These are phyloP conservation scores for Ogataea nitratoaversa DNA, from an alignment of 805 yeast genomes.

Conservation along the genomic window DNA sequence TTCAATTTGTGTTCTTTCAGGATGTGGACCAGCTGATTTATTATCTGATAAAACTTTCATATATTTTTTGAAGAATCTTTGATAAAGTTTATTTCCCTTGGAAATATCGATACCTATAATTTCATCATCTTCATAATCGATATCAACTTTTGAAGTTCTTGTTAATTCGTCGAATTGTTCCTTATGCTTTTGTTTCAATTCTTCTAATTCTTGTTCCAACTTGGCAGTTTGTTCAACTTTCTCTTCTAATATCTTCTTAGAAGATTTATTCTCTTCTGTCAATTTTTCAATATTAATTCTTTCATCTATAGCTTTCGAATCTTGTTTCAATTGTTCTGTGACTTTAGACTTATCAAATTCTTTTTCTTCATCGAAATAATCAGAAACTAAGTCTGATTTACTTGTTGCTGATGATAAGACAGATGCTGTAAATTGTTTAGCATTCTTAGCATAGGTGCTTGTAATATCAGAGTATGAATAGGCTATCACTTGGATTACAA, in stretches of 20 bases:
- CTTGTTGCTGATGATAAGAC: not conserved
- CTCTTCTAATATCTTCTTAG: not conserved
- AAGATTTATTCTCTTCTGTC: not conserved
- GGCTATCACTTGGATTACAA: not conserved
- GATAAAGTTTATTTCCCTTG: slow-evolving; percentile 4
- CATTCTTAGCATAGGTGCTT: not conserved
- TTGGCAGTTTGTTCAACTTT: not conserved
- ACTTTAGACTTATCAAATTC: not conserved
- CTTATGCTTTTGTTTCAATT: not conserved
- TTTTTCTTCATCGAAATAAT: not conserved
- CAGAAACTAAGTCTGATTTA: not conserved
- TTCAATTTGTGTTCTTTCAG: slow-evolving; percentile 13
- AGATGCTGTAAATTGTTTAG: not conserved
- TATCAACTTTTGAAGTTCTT: not conserved
- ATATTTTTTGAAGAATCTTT: slow-evolving; percentile 11
- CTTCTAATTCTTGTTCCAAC: not conserved
- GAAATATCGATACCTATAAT: slow-evolving; percentile 2
- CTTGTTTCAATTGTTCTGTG: not conserved
- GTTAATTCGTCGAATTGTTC: not conserved
- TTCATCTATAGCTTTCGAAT: not conserved
- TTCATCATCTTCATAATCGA: slow-evolving; percentile 4
- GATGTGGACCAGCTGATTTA: slow-evolving; percentile 12
- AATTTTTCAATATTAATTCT: not conserved
- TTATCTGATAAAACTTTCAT: slow-evolving; percentile 8
- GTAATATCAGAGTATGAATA: slow-evolving; percentile 1